These are phyloP conservation scores for Coemansia sp. DNA, from an alignment of 192 early-diverging fungal genomes.

Conservation along the genomic window DNA sequence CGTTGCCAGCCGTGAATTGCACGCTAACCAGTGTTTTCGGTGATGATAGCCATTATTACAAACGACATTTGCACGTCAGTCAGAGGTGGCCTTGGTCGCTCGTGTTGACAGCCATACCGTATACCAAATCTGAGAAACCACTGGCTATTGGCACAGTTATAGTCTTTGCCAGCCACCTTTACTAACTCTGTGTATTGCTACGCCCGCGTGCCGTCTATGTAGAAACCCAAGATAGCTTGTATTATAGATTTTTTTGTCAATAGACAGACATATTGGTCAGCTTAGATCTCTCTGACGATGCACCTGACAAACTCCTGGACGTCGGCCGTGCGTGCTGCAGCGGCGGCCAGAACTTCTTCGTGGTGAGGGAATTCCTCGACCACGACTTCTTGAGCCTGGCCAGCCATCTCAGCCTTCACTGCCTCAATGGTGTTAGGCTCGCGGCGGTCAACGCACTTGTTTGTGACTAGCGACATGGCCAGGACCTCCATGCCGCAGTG, in stretches of 20 bases:
- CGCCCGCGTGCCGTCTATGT: background rate
- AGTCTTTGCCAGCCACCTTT: background rate
- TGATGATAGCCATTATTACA: constrained; percentile 33
- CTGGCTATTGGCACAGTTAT: background rate
- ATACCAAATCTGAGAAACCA: constrained; percentile 20
- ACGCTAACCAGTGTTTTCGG: background rate
- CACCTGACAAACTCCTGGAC: constrained; percentile 40
- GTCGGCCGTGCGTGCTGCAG: constrained; percentile 35
- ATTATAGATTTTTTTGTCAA: background rate
- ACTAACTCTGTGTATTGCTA: constrained; percentile 1
- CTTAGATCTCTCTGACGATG: constrained; percentile 29
- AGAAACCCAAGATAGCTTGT: background rate
- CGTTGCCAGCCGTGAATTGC: too few species aligned
- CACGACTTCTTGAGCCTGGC: constrained; percentile 11
- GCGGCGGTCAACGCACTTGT: constrained; percentile 57
- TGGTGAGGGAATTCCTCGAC: constrained; percentile 41
- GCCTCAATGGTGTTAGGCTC: constrained; percentile 38
- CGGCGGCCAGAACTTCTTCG: constrained; percentile 45
- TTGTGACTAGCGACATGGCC: constrained; percentile 81
- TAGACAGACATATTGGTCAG: background rate
- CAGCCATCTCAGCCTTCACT: constrained; percentile 36
- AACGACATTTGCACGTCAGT: constrained; percentile 53
- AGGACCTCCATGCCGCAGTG: constrained; percentile 84
- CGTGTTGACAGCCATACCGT: constrained; percentile 35
- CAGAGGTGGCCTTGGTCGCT: constrained; percentile 15